Conservation (phyloP, 1,284 basidiomycete genomes). For the Ustanciosporium gigantosporum region DNA sequence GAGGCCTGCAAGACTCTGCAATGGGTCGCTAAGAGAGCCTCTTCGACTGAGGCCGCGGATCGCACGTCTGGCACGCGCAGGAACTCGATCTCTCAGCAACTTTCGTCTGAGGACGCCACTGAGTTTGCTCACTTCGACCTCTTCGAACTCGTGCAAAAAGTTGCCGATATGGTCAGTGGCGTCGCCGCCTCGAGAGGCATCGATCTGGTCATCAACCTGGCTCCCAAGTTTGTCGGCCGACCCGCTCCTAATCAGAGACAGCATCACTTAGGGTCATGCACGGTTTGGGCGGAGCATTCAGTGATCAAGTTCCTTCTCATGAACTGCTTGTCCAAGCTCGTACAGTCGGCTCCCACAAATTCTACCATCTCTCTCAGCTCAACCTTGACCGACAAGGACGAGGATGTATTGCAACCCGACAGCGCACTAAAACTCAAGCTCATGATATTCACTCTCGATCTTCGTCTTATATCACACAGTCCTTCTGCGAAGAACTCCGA, state of each 20-base stretch:
- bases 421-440: conserved; percentile 12
- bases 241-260: conserved; percentile 11
- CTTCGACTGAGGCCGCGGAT: conserved; percentile 2
- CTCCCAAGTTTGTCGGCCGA: conserved; percentile 9
- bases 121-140: conserved; percentile 31
- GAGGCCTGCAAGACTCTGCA: conserved; percentile 42
- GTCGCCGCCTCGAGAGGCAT: conserved; percentile 38
- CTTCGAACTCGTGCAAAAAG: conserved; percentile 32
- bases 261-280: conserved; percentile 25
- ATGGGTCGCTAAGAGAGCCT: conserved; percentile 31
- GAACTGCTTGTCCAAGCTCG: conserved; percentile 24
- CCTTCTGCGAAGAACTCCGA: not conserved
- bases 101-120: conserved; percentile 1
- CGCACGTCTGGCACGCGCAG: conserved; percentile 1
- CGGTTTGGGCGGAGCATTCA: conserved; percentile 21
- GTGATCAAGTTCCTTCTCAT: conserved; percentile 25
- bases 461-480: conserved; percentile 15
- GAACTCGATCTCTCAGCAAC: conserved; percentile 4
- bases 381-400: conserved; percentile 13
- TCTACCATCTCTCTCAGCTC: conserved; percentile 15
- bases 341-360: conserved; percentile 11
- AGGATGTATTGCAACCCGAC: conserved; percentile 1
- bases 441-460: conserved; percentile 20
- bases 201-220: conserved; percentile 36
- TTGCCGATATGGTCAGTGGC: conserved; percentile 43